Evolutionary conservation across 495 filamentous ascomycete species (phyloP), one percentile per base, ranked within the genome.

Genomic region (Trichoderma orchidacearum): DNA sequence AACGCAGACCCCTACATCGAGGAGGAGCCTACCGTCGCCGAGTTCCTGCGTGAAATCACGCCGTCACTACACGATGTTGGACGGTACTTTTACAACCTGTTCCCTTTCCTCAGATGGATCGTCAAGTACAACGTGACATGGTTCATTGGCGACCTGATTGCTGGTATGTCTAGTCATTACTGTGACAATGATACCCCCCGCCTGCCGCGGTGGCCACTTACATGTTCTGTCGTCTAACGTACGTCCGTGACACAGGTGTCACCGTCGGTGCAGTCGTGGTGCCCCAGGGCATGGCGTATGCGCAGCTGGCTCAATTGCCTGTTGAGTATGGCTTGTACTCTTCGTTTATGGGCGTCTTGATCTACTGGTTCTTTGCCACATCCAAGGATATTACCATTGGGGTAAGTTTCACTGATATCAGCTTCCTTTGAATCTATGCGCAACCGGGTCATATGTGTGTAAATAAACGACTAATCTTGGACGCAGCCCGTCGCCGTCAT

Each of bases 401-500:
- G 30, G 81, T 83, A 72, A 64, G 79, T 76, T 13, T 32, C 30
- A 51, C 12, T 28, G 48, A 30, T 34, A 18, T 45, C n/a, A 30
- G 34, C 56, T 11, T 17, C n/a, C n/a, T n/a, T n/a, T 31, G 5
- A 21, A 28, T 34, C 53, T 35, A 12, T 38, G 4, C 5, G 18
- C 35, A 59, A 58, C 61, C n/a, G n/a, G n/a, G n/a, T n/a, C n/a
- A n/a, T n/a, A n/a, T n/a, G n/a, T n/a, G n/a, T n/a, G n/a, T n/a
- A n/a, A n/a, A n/a, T n/a, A n/a, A n/a, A n/a, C n/a, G n/a, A n/a
- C n/a, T n/a, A n/a, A n/a, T n/a, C n/a, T n/a, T n/a, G n/a, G n/a
- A n/a, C 54, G 11, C 64, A 92, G 86, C 87, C 92, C 29, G 91
- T 96, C 32, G 92, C 92, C 30, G 92, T 97, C 57, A 87, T 96